Percentiles rank a stretch among this genome's conserved stretches.
Conservation (phyloP, 352 stramenopile species). For the Pseudoperonospora humuli region DNA sequence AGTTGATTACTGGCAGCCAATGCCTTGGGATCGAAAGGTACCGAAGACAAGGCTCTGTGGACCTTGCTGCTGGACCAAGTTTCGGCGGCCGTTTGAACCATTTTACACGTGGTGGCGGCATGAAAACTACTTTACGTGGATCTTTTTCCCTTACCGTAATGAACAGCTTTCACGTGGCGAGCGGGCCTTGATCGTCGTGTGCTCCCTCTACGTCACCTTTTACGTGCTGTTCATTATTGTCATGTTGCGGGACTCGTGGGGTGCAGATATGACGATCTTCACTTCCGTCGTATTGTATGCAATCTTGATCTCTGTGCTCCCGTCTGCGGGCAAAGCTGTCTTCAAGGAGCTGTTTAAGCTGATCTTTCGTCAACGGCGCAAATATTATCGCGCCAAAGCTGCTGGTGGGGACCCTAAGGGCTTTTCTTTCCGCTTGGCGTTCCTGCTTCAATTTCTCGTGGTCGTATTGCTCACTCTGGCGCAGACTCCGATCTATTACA, state of each 20-base stretch:
- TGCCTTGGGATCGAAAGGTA: conserved; percentile 67
- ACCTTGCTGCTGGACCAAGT: conserved; percentile 64
- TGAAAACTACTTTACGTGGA: conserved; percentile 75
- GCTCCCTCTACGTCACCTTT: conserved; percentile 66
- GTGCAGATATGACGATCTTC: conserved; percentile 29
- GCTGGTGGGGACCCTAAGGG: conserved; percentile 29
- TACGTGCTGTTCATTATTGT: conserved; percentile 66
- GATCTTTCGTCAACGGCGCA: conserved; percentile 62
- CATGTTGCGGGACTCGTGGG: conserved; percentile 44
- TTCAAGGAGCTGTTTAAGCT: conserved; percentile 80
- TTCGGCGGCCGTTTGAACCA: conserved; percentile 48
- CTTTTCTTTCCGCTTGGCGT: conserved; percentile 55
- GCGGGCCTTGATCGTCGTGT: conserved; percentile 55
- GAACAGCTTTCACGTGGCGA: conserved; percentile 47
- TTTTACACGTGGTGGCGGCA: conserved; percentile 76
- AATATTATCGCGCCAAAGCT: conserved; percentile 51
- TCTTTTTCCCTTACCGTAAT: conserved; percentile 65
- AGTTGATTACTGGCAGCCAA: conserved; percentile 67
- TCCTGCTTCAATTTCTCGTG: conserved; percentile 44
- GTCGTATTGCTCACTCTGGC: conserved; percentile 44
- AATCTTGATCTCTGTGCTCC: conserved; percentile 38
- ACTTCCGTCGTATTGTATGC: conserved; percentile 45
- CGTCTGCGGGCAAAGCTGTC: conserved; percentile 50
- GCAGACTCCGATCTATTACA: conserved; percentile 57
- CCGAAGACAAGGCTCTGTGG: conserved; percentile 52